Evolutionary conservation across 2,329 filamentous ascomycete genomes (phyloP), one percentile per base, ranked within the genome.

Genomic region (Botryosphaeria agaves): DNA sequence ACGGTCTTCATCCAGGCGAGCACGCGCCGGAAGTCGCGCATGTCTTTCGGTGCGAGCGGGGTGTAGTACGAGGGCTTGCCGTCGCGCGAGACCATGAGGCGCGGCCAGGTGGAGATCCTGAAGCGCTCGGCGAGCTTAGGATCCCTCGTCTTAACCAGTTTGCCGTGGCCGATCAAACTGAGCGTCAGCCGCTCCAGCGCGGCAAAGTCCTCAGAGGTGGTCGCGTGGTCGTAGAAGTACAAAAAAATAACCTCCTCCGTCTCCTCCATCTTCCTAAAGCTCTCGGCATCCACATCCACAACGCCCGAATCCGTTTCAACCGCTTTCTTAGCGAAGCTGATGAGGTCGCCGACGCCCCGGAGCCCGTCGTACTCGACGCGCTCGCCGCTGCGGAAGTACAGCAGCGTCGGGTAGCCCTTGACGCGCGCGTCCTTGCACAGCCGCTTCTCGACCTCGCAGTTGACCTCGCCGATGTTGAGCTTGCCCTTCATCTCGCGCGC

Each of bases 31-130:
- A 78, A 77, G 46, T 98, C 81, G 34, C 89, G 76, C 81, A 95
- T 95, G 43, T 93, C 84, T 44, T 77, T 72, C 1, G 89, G 89
- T 1, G 83, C 79, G 23, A 94, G 66, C 5, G 79, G 81, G 17
- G 74, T 79, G 52, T 91, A 98, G 54, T 94, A 94, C 1, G 76
- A 87, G 23, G 89, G 77, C 26, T 85, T 76, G 7, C 84, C 84
- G 49, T 94, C 84, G 34, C 89, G 70, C 8, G 82, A 81, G 3
- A 94, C 89, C 36, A 98, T 56, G 26, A 98, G 62, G 33, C 87
- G 75, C n/a, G 89, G 89, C 82, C 84, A 95, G 1, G 87, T 95
- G 3, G 80, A 85, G 45, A 98, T 89, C 64, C 91, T 93, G 66
- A 85, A 98, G 34, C 82, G 69, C 27, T 83, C 69, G 36, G 70